Evolutionary conservation across 2,329 filamentous ascomycete species (phyloP).

Genomic region (Aspergillus unguis): DNA sequence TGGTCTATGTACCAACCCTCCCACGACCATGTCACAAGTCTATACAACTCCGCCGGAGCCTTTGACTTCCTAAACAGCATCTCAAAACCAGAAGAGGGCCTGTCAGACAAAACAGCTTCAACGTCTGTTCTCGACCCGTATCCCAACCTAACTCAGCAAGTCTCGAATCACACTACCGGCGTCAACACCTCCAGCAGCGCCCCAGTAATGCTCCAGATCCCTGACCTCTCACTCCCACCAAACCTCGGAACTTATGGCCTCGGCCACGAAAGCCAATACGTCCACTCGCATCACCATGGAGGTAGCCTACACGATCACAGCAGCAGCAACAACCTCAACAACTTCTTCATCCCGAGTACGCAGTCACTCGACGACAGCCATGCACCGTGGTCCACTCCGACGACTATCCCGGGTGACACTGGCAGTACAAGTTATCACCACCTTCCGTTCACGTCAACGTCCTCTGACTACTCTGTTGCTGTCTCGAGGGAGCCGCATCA

Average conservation of each 20-base stretch:
- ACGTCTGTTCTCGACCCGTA: slow-evolving; percentile 37
- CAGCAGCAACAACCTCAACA: slow-evolving; percentile 30
- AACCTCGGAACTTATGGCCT: slow-evolving; percentile 30
- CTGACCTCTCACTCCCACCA: slow-evolving; percentile 34
- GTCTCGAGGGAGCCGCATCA: slow-evolving; percentile 34
- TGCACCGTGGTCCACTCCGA: slow-evolving; percentile 30
- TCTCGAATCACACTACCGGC: slow-evolving; percentile 30
- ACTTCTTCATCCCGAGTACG: slow-evolving; percentile 29
- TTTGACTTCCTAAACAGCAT: slow-evolving; percentile 37
- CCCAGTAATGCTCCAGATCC: slow-evolving; percentile 34
- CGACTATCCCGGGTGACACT: slow-evolving; percentile 32
- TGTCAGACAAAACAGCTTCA: slow-evolving; percentile 34
- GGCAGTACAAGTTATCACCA: slow-evolving; percentile 30
- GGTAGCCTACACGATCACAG: slow-evolving; percentile 32
- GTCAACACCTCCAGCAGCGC: slow-evolving; percentile 28
- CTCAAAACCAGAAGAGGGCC: slow-evolving; percentile 32
- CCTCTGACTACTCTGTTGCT: slow-evolving; percentile 27
- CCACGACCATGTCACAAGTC: slow-evolving; percentile 33
- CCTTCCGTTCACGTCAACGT: slow-evolving; percentile 27
- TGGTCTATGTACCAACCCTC: slow-evolving; percentile 37
- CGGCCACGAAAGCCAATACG: slow-evolving; percentile 33
- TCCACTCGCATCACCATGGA: slow-evolving; percentile 29
- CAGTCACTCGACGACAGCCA: slow-evolving; percentile 36
- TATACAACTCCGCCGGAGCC: slow-evolving; percentile 31
- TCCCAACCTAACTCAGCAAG: slow-evolving; percentile 28